These are phyloP conservation scores for Microcyclospora tardicrescens DNA, from an alignment of 2,329 filamentous ascomycete species.

Conservation along the genomic window DNA sequence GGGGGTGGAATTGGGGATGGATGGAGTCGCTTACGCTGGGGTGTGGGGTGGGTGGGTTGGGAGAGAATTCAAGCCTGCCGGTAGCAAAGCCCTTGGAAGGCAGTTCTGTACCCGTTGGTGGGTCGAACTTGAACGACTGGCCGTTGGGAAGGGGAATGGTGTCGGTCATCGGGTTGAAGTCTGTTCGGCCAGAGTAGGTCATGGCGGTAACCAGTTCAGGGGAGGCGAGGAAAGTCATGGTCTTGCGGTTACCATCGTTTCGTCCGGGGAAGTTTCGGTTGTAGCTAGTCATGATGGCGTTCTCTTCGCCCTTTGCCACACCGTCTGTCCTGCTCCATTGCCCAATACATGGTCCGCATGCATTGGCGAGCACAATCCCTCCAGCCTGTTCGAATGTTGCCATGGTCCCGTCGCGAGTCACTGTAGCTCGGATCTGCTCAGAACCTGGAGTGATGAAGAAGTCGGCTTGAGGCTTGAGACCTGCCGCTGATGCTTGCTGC, in stretches of 20 bases:
- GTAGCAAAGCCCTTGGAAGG: constrained; percentile 65
- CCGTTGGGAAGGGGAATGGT: constrained; percentile 67
- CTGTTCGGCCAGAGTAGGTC: constrained; percentile 81
- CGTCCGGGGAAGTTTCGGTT: constrained; percentile 97
- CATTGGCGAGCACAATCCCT: constrained; percentile 82
- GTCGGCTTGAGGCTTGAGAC: constrained; percentile 73
- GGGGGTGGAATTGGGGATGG: constrained; percentile 70
- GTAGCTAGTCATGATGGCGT: constrained; percentile 93
- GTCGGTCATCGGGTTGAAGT: constrained; percentile 93
- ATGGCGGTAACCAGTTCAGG: constrained; percentile 95
- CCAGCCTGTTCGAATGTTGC: constrained; percentile 76
- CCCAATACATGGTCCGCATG: constrained; percentile 54
- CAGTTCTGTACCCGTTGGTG: constrained; percentile 50
- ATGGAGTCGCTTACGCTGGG: constrained; percentile 60
- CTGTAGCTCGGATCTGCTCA: constrained; percentile 89
- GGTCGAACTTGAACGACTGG: constrained; percentile 66
- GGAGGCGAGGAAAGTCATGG: constrained; percentile 97
- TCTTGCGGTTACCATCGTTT: constrained; percentile 91
- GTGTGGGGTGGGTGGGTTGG: constrained; percentile 58
- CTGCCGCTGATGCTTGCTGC: constrained; percentile 79
- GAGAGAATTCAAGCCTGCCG: constrained; percentile 62
- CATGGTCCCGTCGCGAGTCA: constrained; percentile 79
- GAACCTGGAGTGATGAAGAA: constrained; percentile 96
- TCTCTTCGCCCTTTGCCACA: constrained; percentile 68
- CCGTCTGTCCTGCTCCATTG: constrained; percentile 91